phyloP scores from a whole-genome alignment of 1,139 yeast genomes.

The Lizanozyma gosingica region DNA sequence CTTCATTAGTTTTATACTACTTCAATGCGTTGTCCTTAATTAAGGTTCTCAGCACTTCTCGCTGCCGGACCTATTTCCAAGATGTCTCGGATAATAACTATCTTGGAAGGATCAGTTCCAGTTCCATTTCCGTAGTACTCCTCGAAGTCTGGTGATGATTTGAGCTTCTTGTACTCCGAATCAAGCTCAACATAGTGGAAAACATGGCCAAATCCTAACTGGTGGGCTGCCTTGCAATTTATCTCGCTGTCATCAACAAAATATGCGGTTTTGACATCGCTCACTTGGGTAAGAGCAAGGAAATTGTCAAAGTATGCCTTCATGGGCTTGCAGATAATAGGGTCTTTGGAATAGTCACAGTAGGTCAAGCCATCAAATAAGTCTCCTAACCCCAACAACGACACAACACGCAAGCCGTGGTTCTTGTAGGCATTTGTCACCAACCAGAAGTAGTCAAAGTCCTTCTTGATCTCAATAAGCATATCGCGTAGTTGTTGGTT shows the following conservation, averaged over 20 bases:
- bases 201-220: slow-evolving; percentile 43
- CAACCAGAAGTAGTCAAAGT: slow-evolving; percentile 56
- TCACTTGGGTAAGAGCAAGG: slow-evolving; percentile 32
- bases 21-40: no score
- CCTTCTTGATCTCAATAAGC: slow-evolving; percentile 35
- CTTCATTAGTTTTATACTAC: no score
- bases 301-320: slow-evolving; percentile 41
- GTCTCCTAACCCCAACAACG: slow-evolving; percentile 79
- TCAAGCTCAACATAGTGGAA: slow-evolving; percentile 52
- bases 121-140: slow-evolving; percentile 25
- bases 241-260: slow-evolving; percentile 80
- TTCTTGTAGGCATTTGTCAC: slow-evolving; percentile 91
- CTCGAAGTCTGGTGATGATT: slow-evolving; percentile 19
- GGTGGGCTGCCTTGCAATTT: slow-evolving; percentile 49
- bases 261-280: slow-evolving; percentile 24
- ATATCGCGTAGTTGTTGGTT: slow-evolving; percentile 43
- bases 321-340: slow-evolving; percentile 85
- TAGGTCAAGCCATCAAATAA: slow-evolving; percentile 87
- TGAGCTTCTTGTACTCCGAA: slow-evolving; percentile 27
- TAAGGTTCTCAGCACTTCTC: no score
- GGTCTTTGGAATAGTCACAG: slow-evolving; percentile 68
- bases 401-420: slow-evolving; percentile 73
- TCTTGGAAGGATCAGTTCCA: slow-evolving; percentile 14
- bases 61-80: slow-evolving; percentile 14
- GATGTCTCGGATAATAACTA: slow-evolving; percentile 23